Conservation (phyloP, 2,329 filamentous ascomycete genomes). For the Aplosporella prunicola region DNA sequence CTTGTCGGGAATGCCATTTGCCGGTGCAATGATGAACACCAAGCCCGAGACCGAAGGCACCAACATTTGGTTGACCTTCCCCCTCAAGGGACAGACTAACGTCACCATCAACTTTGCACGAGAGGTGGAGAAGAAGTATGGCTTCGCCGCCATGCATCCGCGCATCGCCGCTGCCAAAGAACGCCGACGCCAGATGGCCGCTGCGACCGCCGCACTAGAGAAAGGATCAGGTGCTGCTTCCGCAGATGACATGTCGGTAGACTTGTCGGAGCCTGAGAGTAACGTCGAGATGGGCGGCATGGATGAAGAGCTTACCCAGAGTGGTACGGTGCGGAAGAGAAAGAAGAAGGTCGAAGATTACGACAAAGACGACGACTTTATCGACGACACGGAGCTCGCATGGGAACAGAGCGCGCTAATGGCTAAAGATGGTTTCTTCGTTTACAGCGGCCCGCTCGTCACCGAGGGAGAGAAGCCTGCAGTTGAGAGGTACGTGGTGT, state of each 20-base stretch:
- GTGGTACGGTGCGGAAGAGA: slow-evolving; percentile 59
- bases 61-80: slow-evolving; percentile 79
- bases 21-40: slow-evolving; percentile 38
- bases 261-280: slow-evolving; percentile 61
- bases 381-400: slow-evolving; percentile 84
- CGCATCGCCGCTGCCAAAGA: slow-evolving; percentile 82
- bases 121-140: slow-evolving; percentile 86
- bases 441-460: slow-evolving; percentile 87
- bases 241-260: slow-evolving; percentile 73
- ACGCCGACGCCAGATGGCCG: slow-evolving; percentile 77
- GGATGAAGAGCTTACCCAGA: slow-evolving; percentile 25
- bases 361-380: slow-evolving; percentile 58
- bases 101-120: slow-evolving; percentile 94
- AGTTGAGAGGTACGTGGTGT: slow-evolving; percentile 47
- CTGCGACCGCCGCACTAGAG: slow-evolving; percentile 77
- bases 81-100: slow-evolving; percentile 71
- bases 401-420: slow-evolving; percentile 95
- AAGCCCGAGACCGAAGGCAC: slow-evolving; percentile 41
- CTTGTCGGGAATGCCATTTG: slow-evolving; percentile 52
- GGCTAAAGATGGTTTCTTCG: slow-evolving; percentile 93
- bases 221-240: slow-evolving; percentile 58
- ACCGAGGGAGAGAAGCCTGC: slow-evolving; percentile 72
- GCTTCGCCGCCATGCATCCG: slow-evolving; percentile 87
- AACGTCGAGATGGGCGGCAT: slow-evolving; percentile 80
- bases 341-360: slow-evolving; percentile 64